A percentile compares a stretch with the other conserved stretches of the same genome.
These are phyloP conservation scores for Schwanniomyces etchellsii DNA, from an alignment of 1,139 yeast species.

Conservation along the genomic window DNA sequence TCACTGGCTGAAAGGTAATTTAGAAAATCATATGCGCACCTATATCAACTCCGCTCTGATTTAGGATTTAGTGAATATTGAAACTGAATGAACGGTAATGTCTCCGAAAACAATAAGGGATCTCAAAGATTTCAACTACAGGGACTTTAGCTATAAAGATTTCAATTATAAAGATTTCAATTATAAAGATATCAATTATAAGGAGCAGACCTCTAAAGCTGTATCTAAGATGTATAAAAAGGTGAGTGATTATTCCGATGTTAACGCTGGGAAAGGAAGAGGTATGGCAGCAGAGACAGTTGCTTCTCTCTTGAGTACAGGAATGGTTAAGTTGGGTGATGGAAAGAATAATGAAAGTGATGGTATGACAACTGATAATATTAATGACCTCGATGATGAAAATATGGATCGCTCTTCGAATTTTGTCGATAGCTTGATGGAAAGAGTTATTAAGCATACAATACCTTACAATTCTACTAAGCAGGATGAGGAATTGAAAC, in stretches of 20 bases:
- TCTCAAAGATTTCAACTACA: too few species aligned
- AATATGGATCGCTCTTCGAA: constrained; percentile 19
- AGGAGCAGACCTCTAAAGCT: constrained; percentile 7
- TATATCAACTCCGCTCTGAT: too few species aligned
- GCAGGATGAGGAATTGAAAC: constrained; percentile 40
- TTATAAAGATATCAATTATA: too few species aligned
- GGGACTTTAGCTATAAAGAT: constrained; percentile 1
- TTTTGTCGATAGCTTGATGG: constrained; percentile 55
- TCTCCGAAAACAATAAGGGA: not conserved
- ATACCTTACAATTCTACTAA: constrained; percentile 39
- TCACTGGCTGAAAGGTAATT: too few species aligned
- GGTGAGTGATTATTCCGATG: constrained; percentile 22
- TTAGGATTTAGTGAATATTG: too few species aligned
- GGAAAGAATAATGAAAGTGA: constrained; percentile 16
- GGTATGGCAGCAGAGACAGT: constrained; percentile 56
- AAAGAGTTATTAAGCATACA: constrained; percentile 43
- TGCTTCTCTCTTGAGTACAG: constrained; percentile 50
- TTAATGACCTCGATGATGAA: constrained; percentile 2
- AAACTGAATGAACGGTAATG: too few species aligned
- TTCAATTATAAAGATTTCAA: not conserved
- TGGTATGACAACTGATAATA: constrained; percentile 9
- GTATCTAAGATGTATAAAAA: constrained; percentile 14
- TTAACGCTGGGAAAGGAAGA: constrained; percentile 31
- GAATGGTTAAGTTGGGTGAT: constrained; percentile 29
- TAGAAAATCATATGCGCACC: too few species aligned